These are phyloP conservation scores for Fomitopsis pinicola DNA, from an alignment of 1,284 basidiomycete genomes.

Conservation along the genomic window DNA sequence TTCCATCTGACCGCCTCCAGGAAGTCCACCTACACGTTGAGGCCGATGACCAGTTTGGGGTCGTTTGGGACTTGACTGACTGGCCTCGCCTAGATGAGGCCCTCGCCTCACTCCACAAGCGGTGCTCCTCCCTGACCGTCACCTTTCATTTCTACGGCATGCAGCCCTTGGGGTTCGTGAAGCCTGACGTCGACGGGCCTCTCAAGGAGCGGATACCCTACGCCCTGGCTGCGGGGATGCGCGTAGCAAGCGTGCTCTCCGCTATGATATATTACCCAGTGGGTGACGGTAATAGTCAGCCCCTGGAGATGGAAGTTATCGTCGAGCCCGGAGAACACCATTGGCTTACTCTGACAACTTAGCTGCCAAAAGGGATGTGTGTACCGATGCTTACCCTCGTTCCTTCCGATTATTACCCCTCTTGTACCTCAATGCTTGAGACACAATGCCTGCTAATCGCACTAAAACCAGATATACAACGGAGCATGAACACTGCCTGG, in stretches of 20 bases:
- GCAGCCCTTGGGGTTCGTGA: background rate
- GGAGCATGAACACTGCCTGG: too few species aligned
- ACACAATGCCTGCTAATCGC: too few species aligned
- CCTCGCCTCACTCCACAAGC: background rate
- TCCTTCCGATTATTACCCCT: too few species aligned
- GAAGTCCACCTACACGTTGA: background rate
- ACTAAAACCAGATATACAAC: too few species aligned
- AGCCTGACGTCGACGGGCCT: background rate
- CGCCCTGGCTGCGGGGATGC: background rate
- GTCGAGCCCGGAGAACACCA: background rate
- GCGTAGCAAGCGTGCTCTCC: background rate
- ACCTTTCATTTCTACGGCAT: background rate
- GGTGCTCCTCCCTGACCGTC: background rate
- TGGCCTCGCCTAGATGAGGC: background rate
- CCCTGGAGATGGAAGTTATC: background rate
- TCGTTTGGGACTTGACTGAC: background rate
- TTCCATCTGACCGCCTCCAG: background rate
- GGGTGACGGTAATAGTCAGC: background rate
- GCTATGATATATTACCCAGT: background rate
- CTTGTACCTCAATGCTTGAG: too few species aligned
- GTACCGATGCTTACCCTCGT: too few species aligned
- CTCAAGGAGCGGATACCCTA: background rate
- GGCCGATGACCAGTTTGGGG: background rate
- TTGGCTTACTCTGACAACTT: background rate
- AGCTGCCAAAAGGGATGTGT: background rate